Evolutionary conservation across 495 filamentous ascomycete species (phyloP).

Genomic region (Oidiodendron maius): DNA sequence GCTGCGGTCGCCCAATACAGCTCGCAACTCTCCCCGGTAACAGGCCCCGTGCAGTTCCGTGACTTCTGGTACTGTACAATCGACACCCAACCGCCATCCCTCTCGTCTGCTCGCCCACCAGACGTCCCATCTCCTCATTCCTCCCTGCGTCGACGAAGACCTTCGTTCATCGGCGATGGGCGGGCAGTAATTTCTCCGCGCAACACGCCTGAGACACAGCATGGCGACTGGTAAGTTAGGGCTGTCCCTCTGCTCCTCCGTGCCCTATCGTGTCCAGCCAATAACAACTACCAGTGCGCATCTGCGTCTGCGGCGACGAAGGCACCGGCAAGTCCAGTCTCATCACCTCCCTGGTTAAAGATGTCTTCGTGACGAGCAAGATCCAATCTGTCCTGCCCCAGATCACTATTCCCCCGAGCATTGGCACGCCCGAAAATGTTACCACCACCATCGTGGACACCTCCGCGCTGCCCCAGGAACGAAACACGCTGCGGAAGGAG

Average conservation of each 20-base stretch:
- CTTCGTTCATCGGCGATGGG: conserved; percentile 9
- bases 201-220: conserved; percentile 20
- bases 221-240: conserved; percentile 23
- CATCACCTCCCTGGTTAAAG: conserved; percentile 82
- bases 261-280: neutral
- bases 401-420: conserved; percentile 84
- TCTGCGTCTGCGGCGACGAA: conserved; percentile 96
- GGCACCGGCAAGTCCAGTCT: conserved; percentile 65
- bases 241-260: neutral
- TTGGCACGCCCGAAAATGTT: conserved; percentile 85
- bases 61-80: no score
- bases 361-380: conserved; percentile 87
- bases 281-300: conserved; percentile 57
- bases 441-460: conserved; percentile 96
- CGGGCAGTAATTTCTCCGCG: conserved; percentile 10
- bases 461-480: conserved; percentile 88
- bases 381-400: conserved; percentile 91
- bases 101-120: no score
- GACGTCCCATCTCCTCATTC: no score
- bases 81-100: no score
- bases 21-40: no score
- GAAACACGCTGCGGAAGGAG: conserved; percentile 80
- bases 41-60: no score
- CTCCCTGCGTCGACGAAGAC: no score
- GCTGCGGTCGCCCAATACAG: no score